Evolutionary conservation across 2,329 filamentous ascomycete species (phyloP).

Genomic region (Penicillium glabrum): DNA sequence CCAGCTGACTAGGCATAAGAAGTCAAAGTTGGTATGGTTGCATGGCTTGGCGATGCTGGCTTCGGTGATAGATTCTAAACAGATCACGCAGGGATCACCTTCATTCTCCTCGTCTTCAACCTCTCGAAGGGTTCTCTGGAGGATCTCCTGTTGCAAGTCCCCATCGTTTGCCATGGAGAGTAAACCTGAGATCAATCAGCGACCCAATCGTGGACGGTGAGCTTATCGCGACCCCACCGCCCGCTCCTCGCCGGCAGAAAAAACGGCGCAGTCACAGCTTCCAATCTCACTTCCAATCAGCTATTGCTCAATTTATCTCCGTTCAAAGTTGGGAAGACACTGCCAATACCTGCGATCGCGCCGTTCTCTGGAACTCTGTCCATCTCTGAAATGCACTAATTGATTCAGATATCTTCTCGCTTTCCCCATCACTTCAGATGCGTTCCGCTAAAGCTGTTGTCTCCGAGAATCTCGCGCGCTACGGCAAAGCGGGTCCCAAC

Average conservation of each 20-base stretch:
- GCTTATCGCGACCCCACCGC: conserved; percentile 4
- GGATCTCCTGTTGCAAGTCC: conserved; percentile 43
- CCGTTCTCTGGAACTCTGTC: too few relatives aligned
- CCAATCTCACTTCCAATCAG: not conserved
- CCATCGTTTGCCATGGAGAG: conserved; percentile 39
- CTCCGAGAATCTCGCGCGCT: conserved; percentile 27
- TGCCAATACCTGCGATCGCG: not conserved
- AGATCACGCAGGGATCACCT: conserved; percentile 75
- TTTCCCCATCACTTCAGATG: conserved; percentile 15
- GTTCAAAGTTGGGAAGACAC: not conserved
- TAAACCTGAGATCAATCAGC: not conserved
- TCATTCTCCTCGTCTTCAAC: conserved; percentile 37
- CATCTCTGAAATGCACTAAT: conserved; percentile 5
- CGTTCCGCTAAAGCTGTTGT: conserved; percentile 39
- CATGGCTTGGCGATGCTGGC: conserved; percentile 73
- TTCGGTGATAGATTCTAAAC: conserved; percentile 73
- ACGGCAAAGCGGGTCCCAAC: not conserved
- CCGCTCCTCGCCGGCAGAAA: conserved; percentile 16
- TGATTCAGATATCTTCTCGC: not conserved
- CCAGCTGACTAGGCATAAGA: conserved; percentile 81
- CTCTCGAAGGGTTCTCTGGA: conserved; percentile 47
- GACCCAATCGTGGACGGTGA: not conserved
- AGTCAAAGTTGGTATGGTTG: conserved; percentile 79
- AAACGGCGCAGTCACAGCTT: not conserved
- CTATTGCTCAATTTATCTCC: not conserved